Evolutionary conservation across 2,329 filamentous ascomycete species (phyloP).

Genomic region (Colletotrichum zoysiae): DNA sequence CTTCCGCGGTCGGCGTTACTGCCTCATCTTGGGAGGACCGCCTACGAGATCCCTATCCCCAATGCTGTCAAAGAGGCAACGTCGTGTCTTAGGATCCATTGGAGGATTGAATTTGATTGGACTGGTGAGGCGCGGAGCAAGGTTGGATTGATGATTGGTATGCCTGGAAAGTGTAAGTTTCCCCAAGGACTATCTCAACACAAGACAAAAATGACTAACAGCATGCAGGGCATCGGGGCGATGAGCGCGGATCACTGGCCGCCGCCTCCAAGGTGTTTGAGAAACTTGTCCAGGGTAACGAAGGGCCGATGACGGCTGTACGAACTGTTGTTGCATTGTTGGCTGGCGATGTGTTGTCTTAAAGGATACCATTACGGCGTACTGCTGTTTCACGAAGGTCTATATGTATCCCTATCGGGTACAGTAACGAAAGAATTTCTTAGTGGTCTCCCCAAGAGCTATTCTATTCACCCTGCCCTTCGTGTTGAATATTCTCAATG

Average conservation of each 20-base stretch:
- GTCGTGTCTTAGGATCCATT: conserved; percentile 67
- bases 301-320: conserved; percentile 68
- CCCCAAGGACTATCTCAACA: background rate
- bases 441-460: too few relatives aligned
- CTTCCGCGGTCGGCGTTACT: conserved; percentile 60
- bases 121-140: conserved; percentile 76
- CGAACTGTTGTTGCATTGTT: conserved; percentile 72
- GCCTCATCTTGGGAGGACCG: conserved; percentile 66
- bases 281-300: conserved; percentile 66
- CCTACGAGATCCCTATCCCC: conserved; percentile 59
- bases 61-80: conserved; percentile 49
- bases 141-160: conserved; percentile 65
- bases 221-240: conserved; percentile 69
- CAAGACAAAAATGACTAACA: conserved; percentile 33
- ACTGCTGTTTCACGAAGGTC: conserved; percentile 4
- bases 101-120: conserved; percentile 78
- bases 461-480: background rate
- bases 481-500: background rate
- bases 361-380: conserved; percentile 15
- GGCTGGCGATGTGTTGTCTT: conserved; percentile 54
- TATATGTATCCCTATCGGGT: background rate
- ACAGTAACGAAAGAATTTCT: background rate
- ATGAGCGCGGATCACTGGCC: conserved; percentile 66
- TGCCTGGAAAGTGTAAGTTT: conserved; percentile 74
- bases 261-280: conserved; percentile 72